These are phyloP conservation scores for Pythium diclinum DNA, from an alignment of 352 stramenopile genomes.

Conservation along the genomic window DNA sequence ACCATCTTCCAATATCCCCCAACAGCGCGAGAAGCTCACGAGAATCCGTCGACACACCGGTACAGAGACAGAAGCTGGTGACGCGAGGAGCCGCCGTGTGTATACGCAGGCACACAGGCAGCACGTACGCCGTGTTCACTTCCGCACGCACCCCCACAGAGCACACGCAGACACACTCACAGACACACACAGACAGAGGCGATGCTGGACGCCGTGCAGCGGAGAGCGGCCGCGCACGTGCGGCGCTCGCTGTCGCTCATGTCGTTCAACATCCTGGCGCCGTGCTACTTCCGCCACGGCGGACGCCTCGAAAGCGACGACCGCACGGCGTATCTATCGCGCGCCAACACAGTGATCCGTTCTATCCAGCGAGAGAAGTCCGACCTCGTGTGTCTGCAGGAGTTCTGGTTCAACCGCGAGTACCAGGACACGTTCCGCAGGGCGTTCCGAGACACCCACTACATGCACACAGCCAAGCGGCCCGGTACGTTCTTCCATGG, in stretches of 20 bases:
- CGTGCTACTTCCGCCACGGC: constrained; percentile 86
- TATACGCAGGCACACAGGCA: neutral
- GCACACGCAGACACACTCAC: neutral
- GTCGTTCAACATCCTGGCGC: constrained; percentile 86
- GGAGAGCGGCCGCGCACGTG: constrained; percentile 22
- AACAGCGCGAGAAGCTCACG: constrained; percentile 6
- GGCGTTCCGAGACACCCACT: constrained; percentile 62
- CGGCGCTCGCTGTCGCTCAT: constrained; percentile 65
- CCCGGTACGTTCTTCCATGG: constrained; percentile 28
- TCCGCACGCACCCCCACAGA: neutral
- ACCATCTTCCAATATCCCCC: neutral
- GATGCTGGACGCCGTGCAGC: constrained; percentile 32
- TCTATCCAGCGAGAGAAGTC: constrained; percentile 69
- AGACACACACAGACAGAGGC: neutral
- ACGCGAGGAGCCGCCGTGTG: neutral
- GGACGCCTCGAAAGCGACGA: constrained; percentile 69
- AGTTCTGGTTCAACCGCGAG: constrained; percentile 82
- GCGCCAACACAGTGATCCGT: constrained; percentile 65
- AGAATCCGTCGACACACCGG: neutral
- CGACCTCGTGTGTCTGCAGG: constrained; percentile 81
- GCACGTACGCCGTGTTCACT: neutral
- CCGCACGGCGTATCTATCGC: constrained; percentile 54
- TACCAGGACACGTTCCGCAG: constrained; percentile 68
- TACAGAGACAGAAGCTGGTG: neutral
- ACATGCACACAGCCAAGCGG: constrained; percentile 71